A percentile compares a stretch with the other conserved stretches of the same genome.
These are phyloP conservation scores for Metarhizium brunneum DNA, from an alignment of 2,329 filamentous ascomycete species.

Conservation along the genomic window DNA sequence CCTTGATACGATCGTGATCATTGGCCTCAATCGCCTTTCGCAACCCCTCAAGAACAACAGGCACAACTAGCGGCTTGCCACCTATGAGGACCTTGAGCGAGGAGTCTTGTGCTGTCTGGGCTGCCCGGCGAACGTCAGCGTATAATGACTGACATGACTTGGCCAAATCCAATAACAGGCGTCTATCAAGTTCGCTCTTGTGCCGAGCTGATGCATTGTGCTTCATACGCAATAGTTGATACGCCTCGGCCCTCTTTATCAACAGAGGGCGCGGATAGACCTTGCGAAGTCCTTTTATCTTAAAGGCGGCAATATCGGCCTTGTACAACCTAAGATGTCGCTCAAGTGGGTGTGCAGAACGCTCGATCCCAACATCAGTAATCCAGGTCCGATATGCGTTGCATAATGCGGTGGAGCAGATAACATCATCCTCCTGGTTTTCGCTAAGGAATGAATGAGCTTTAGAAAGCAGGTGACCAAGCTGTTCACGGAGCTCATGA, in stretches of 20 bases:
- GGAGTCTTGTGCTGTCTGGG: constrained; percentile 85
- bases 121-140: constrained; percentile 89
- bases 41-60: constrained; percentile 71
- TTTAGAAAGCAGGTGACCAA: constrained; percentile 71
- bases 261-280: constrained; percentile 88
- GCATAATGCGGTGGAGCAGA: constrained; percentile 89
- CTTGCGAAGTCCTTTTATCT: constrained; percentile 86
- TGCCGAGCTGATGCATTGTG: constrained; percentile 85
- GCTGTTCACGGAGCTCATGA: constrained; percentile 69
- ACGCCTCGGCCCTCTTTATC: constrained; percentile 85
- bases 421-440: constrained; percentile 90
- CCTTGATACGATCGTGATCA: constrained; percentile 89
- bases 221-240: constrained; percentile 86
- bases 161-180: constrained; percentile 74
- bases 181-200: constrained; percentile 84
- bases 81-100: constrained; percentile 87
- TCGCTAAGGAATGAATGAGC: constrained; percentile 76
- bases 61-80: constrained; percentile 79
- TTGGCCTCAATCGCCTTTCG: constrained; percentile 68
- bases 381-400: constrained; percentile 94
- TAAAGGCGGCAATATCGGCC: constrained; percentile 84
- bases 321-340: constrained; percentile 75
- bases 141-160: constrained; percentile 86
- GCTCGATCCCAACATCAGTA: constrained; percentile 91
- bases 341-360: constrained; percentile 88